Conservation (phyloP, 345 rosid genomes). For the Lagerstroemia speciosa region DNA sequence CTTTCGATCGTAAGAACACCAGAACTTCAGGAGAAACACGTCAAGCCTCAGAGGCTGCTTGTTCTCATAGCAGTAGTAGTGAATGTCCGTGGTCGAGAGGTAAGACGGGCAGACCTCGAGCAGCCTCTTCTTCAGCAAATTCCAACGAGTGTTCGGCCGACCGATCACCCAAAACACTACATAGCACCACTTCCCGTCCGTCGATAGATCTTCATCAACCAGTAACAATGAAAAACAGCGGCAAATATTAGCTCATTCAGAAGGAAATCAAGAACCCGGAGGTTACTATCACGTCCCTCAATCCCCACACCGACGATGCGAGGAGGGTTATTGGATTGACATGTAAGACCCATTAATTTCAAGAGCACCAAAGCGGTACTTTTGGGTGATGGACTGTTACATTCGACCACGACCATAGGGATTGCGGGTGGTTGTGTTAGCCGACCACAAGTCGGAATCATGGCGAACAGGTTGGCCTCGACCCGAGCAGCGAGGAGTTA, state of each 20-base stretch:
- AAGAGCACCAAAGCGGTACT: no score
- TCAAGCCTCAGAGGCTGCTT: conserved; percentile 34
- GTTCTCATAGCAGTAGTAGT: conserved; percentile 30
- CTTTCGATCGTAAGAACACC: conserved; percentile 47
- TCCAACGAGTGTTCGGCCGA: conserved; percentile 42
- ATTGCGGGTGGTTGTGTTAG: no score
- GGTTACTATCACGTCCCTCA: no score
- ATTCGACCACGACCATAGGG: no score
- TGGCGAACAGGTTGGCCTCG: no score
- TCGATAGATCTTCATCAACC: conserved; percentile 34
- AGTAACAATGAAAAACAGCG: neutral
- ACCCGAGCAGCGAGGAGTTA: no score
- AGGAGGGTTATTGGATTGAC: no score
- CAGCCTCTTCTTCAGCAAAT: conserved; percentile 47
- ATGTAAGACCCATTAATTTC: no score
- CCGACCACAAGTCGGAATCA: no score
- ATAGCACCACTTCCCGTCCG: conserved; percentile 74
- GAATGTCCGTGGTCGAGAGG: conserved; percentile 45
- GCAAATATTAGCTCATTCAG: neutral
- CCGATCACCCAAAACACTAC: conserved; percentile 60
- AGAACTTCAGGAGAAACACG: conserved; percentile 56
- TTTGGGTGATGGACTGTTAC: no score
- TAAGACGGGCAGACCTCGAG: conserved; percentile 61
- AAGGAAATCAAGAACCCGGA: neutral
- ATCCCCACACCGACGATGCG: no score